Evolutionary conservation across 2,329 filamentous ascomycete species (phyloP), one percentile per base, ranked within the genome.

Genomic region (Davidsoniella neocaledoniae): DNA sequence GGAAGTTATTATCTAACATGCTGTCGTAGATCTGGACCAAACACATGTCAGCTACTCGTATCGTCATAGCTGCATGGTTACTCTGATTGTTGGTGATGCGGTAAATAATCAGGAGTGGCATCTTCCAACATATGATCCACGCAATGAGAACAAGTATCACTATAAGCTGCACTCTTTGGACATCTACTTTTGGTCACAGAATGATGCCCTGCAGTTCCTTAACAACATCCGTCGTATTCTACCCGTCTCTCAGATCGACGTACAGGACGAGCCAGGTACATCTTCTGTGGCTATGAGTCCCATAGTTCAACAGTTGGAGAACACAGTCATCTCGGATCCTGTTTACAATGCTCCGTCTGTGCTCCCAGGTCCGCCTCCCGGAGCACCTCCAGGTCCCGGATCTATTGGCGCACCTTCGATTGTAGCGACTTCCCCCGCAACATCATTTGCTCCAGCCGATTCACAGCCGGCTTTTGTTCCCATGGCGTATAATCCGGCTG

Each of bases 401-500:
- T 37, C 48, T 12, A 25, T 17, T 17, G 40, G 38, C 9, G 44
- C 46, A 4, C 46, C 43, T 10, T 42, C 33, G n/a, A 41, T 23
- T 9, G 7, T 41, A 12, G 39, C 40, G 7, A 29, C 39, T 5
- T 49, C 48, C 26, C 23, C 60, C 52, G 62, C 58, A 55, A 64
- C 62, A 42, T 63, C 60, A 52, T 65, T 62, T 33, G 53, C 55
- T 16, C 57, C 55, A 12, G 50, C 56, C 2, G 29, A 9, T 33
- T 33, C 29, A 33, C 29, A 33, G 29, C 37, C 57, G 33, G 45
- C 58, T 57, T 81, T 79, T 56, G 69, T 65, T 6, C 80, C 81
- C 0, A 77, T 85, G 66, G 75, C 81, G 2, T 88, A 88, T 60
- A 88, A 88, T 59, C 84, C 84, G 2, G 83, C 84, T 0, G 83